Base-by-base conservation (phyloP, 371 early-diverging fungal species). In the Synchytrium microbalum region DNA sequence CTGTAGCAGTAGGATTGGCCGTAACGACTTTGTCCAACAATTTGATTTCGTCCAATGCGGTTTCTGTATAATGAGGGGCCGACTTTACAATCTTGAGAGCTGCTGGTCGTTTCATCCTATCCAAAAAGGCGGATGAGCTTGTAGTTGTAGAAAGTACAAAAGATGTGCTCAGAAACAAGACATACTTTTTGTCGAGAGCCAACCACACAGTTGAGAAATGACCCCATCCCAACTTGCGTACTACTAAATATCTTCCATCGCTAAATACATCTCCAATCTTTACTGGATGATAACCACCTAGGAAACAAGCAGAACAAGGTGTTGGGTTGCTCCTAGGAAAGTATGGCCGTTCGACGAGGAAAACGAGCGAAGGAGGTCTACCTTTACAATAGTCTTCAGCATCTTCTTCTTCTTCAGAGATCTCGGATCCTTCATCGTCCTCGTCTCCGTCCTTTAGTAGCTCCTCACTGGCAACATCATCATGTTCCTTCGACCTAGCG, bases 161-260 rank as follows among this genome's bases (percentile, higher is more conserved):
- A 19, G 63, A 19, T 28, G 28, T 26, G 24, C 10, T 56, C 57
- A 56, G n/a, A 27, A 5, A 56, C 5, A 5, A 5, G 55, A 63
- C 83, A 70, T 82, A 87, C 87, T 79, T 72, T 53, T 73, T 75
- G 71, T 96, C 95, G 55, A 82, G 75, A 30, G 90, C 89, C 60
- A 97, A 82, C 96, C 96, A 96, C 23, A 97, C 98, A 0, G 96
- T 96, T 1, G 94, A 93, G 66, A 96, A 97, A 70, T 97, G 98
- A 14, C 98, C 98, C 96, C 96, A 97, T 26, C 98, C 98, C 46
- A 97, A 83, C 73, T 97, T 97, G 54, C 94, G 82, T 30, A 94
- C 71, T 3, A 93, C 80, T 32, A 78, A 74, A 78, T 96, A 97
- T 24, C 91, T 79, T 5, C 83, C 81, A 24, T 90, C 80, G 63